Base-by-base conservation (phyloP, 352 stramenopile genomes). In the Phytophthora hibernalis region DNA sequence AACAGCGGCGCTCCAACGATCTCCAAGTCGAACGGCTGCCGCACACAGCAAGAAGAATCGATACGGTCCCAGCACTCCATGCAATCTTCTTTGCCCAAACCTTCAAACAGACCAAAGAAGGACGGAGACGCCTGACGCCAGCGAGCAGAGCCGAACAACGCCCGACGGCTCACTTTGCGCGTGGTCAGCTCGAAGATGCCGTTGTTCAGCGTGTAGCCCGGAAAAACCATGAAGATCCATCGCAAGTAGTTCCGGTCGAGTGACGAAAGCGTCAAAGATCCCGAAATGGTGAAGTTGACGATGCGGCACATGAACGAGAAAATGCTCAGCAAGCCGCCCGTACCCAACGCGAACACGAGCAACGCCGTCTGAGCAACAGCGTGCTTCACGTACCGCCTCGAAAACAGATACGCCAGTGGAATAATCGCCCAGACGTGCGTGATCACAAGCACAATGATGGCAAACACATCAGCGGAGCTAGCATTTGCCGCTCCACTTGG, bases 241-340 rank as follows among this genome's bases (percentile, higher is more conserved):
- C 82, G 80, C 40, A 93, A 51, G 44, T 90, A 93, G 53, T 88
- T 85, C 2, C 71, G 80, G 49, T 93, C 84, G 2, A 93, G 61
- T 2, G 72, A 74, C 1, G 84, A 82, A 2, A 92, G 68, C 12
- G 75, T 85, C 15, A 92, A 77, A 1, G 54, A 66, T 8, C 54
- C 63, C 9, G 57, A 61, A 8, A 82, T 58, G 1, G 40, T 37
- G 48, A 87, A 91, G 61, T 88, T 76, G 13, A 91, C 71, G 20
- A 93, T 70, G 15, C 84, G 84, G 40, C 84, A 93, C 35, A 93
- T 55, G 49, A 93, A 91, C 21, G 84, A 93, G 55, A 93, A 87
- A 49, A 93, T 91, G 45, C 82, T 90, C 22, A 93, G 57, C 47
- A 93, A 63, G 0, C 77, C 81, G n/a, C 83, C 85, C 0, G 80